phyloP scores from a whole-genome alignment of 2,329 filamentous ascomycete genomes.

The Pseudocercospora fuligena region DNA sequence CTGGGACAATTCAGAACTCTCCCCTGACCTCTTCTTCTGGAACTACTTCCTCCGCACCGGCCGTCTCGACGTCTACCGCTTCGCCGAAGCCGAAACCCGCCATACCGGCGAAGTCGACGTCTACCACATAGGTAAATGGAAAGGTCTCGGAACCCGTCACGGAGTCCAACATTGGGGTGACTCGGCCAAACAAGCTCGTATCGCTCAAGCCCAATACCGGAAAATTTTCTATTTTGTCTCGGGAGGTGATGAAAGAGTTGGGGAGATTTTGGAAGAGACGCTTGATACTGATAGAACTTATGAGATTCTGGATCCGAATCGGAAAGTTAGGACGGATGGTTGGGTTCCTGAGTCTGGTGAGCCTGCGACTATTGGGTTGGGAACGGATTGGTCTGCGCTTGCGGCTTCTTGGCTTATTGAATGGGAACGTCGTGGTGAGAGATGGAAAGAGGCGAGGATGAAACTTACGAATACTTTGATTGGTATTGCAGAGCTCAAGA shows the following conservation, averaged over 20 bases:
- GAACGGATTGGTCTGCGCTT: constrained; percentile 64
- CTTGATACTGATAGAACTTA: constrained; percentile 61
- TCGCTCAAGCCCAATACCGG: constrained; percentile 63
- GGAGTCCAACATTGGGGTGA: constrained; percentile 67
- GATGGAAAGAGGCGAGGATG: constrained; percentile 57
- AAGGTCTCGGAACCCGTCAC: constrained; percentile 65
- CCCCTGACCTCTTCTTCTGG: constrained; percentile 67
- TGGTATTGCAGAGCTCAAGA: constrained; percentile 60
- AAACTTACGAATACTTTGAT: constrained; percentile 57
- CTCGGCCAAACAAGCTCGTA: constrained; percentile 65
- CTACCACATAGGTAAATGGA: constrained; percentile 63
- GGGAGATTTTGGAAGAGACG: constrained; percentile 58
- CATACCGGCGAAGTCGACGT: constrained; percentile 67
- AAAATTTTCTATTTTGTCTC: constrained; percentile 63
- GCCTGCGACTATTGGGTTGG: constrained; percentile 57
- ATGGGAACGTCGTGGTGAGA: constrained; percentile 61
- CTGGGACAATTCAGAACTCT: constrained; percentile 69
- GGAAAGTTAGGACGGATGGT: constrained; percentile 62
- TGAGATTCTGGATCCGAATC: constrained; percentile 58
- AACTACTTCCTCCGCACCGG: constrained; percentile 65
- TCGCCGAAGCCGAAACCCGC: constrained; percentile 63
- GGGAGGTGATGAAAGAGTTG: constrained; percentile 61
- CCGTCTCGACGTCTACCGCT: constrained; percentile 60
- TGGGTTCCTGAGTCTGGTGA: constrained; percentile 52
- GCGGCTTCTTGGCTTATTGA: constrained; percentile 64